Evolutionary conservation across 768 basidiomycete species (phyloP), one percentile per base, ranked within the genome.

Genomic region (Baorangia bicolor): DNA sequence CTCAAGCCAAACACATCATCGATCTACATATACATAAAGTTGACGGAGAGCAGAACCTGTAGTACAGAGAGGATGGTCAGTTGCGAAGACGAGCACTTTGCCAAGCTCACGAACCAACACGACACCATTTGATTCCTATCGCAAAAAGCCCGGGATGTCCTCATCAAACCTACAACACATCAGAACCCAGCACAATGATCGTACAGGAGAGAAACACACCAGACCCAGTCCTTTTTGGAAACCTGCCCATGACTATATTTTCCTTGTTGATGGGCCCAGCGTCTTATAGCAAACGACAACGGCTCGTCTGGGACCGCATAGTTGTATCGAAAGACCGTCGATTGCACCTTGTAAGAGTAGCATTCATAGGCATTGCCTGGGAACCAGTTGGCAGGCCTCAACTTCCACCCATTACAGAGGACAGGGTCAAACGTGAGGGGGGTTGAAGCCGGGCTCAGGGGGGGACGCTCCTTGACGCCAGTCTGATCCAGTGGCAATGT

Each of bases 321-420:
- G 14, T 61, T 64, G 46, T 70, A 70, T 10, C 67, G 63, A 56
- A 70, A 64, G 13, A 70, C 2, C 0, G 67, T 68, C 34, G 61
- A 23, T 38, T 43, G 48, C 8, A 69, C 4, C 11, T 40, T 45
- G 16, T 56, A 35, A 23, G 52, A 43, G 8, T 43, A 21, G 5
- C 44, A 49, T 1, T 55, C 48, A 25, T 42, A 58, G 2, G 42
- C 31, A 9, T 13, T 10, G 10, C 2, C 0, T 1, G 21, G 1
- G 2, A 0, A 10, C n/a, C n/a, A n/a, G n/a, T n/a, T n/a, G n/a
- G n/a, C n/a, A n/a, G n/a, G 0, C n/a, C 4, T 8, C 47, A 66
- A 9, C 21, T 0, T 51, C 66, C 65, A 71, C 21, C 65, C 63
- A 10, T 67, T 65, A 27, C 53, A 54, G 4, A 38, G 40, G 7